Evolutionary conservation across 1,284 basidiomycete species (phyloP).

Genomic region (Tranzscheliella williamsii): DNA sequence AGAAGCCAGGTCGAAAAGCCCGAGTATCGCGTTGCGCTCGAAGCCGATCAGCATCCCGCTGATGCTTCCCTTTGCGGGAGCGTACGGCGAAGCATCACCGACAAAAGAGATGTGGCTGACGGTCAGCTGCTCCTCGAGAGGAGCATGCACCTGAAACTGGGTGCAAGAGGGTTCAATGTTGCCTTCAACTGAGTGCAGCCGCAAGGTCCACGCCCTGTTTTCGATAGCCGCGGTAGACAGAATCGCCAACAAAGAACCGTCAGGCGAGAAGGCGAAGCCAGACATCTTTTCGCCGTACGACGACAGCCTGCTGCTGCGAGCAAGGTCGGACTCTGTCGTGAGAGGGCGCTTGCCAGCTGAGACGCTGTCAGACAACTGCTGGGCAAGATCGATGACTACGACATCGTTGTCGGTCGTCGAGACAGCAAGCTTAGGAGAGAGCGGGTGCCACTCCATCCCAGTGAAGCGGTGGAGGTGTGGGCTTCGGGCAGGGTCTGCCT

Average conservation of each 20-base stretch:
- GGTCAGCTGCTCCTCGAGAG: slow-evolving; percentile 13
- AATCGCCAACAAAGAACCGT: slow-evolving; percentile 14
- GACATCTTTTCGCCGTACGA: slow-evolving; percentile 9
- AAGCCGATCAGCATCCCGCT: slow-evolving; percentile 19
- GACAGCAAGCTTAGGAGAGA: slow-evolving; percentile 15
- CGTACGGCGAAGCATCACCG: background rate
- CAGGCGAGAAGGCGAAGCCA: slow-evolving; percentile 18
- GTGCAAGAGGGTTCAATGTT: background rate
- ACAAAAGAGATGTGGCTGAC: slow-evolving; percentile 24
- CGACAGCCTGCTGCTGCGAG: slow-evolving; percentile 2
- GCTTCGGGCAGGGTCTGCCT: slow-evolving; percentile 10
- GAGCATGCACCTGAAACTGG: slow-evolving; percentile 9
- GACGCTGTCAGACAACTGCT: slow-evolving; percentile 4
- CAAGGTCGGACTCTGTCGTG: slow-evolving; percentile 7
- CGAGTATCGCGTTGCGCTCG: slow-evolving; percentile 21
- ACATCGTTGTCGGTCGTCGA: slow-evolving; percentile 21
- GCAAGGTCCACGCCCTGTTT: slow-evolving; percentile 10
- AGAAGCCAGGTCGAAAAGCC: slow-evolving; percentile 15
- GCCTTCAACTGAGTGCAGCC: slow-evolving; percentile 4
- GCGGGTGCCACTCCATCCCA: slow-evolving; percentile 16
- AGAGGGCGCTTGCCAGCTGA: slow-evolving; percentile 5
- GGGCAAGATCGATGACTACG: slow-evolving; percentile 10
- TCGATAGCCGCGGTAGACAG: slow-evolving; percentile 10
- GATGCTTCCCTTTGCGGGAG: background rate
- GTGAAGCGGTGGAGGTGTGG: slow-evolving; percentile 14